Conservation (phyloP, 768 basidiomycete species). For the Pulveroboletus sp. region DNA sequence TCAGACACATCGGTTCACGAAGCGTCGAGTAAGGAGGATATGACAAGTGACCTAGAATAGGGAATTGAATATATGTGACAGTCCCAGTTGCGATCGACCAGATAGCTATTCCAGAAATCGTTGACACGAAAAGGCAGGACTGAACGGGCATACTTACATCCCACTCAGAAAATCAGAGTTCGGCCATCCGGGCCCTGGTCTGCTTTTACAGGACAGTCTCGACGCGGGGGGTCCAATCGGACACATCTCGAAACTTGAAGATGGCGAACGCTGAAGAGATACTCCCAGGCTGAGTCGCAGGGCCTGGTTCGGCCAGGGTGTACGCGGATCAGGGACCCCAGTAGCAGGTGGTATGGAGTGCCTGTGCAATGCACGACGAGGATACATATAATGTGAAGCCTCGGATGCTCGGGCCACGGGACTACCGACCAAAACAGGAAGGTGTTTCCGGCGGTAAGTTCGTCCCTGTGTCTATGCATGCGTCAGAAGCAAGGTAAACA, state of each 20-base stretch:
- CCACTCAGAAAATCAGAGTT: slow-evolving; percentile 89
- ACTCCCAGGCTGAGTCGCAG: slow-evolving; percentile 83
- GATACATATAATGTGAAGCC: slow-evolving; percentile 66
- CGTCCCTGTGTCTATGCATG: no score
- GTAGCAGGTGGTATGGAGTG: slow-evolving; percentile 74
- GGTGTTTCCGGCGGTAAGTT: no score
- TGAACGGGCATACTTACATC: slow-evolving; percentile 58
- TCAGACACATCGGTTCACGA: slow-evolving; percentile 48
- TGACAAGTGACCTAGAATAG: slow-evolving; percentile 58
- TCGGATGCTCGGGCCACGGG: no score
- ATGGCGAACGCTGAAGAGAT: slow-evolving; percentile 81
- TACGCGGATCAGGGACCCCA: slow-evolving; percentile 61
- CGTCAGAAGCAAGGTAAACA: slow-evolving; percentile 79
- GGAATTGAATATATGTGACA: slow-evolving; percentile 83
- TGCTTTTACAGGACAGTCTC: slow-evolving; percentile 75
- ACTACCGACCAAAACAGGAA: no score
- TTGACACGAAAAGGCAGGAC: slow-evolving; percentile 1
- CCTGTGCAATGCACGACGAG: slow-evolving; percentile 82
- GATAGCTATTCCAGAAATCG: slow-evolving; percentile 52
- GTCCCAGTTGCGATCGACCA: slow-evolving; percentile 77
- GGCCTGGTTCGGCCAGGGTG: slow-evolving; percentile 42
- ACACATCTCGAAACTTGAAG: slow-evolving; percentile 74
- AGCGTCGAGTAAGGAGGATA: not conserved
- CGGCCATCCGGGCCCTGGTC: slow-evolving; percentile 90
- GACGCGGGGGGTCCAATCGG: slow-evolving; percentile 72